Conservation (phyloP, 192 early-diverging fungal genomes). For the Coemansia sp. region DNA sequence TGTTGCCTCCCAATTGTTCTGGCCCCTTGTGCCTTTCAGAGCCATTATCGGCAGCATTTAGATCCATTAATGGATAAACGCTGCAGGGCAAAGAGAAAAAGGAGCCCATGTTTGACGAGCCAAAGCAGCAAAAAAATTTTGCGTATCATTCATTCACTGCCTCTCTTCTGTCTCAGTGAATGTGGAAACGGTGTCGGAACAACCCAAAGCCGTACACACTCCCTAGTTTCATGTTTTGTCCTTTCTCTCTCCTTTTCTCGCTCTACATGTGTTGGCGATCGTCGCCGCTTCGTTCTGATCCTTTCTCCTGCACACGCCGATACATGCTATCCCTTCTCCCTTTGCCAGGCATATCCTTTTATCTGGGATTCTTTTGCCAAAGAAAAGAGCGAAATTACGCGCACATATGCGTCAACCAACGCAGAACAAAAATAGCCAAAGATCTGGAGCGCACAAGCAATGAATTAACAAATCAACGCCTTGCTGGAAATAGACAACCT, state of each 20-base stretch:
- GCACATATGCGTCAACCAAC: not conserved
- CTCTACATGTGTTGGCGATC: slow-evolving; percentile 2
- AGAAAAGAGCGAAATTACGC: not conserved
- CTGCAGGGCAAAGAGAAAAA: not conserved
- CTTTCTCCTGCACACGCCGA: not conserved
- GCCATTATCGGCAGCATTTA: not conserved
- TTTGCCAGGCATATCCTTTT: not conserved
- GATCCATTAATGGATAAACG: not conserved
- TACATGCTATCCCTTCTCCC: not conserved
- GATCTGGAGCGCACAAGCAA: not conserved
- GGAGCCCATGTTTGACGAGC: not conserved
- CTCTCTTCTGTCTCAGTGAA: slow-evolving; percentile 2
- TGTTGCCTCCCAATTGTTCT: not conserved
- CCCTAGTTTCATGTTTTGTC: not conserved
- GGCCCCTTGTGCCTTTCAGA: not conserved
- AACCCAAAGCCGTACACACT: not conserved
- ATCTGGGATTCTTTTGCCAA: not conserved
- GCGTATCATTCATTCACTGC: not conserved
- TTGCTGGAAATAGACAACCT: slow-evolving; percentile 5
- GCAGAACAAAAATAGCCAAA: not conserved
- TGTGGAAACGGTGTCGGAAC: not conserved
- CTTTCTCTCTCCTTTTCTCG: not conserved
- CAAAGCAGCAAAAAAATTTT: not conserved
- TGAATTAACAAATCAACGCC: not conserved
- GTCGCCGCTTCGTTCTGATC: not conserved